phyloP scores from a whole-genome alignment of 306 rosid species.

The Lathyrus oleraceus region DNA sequence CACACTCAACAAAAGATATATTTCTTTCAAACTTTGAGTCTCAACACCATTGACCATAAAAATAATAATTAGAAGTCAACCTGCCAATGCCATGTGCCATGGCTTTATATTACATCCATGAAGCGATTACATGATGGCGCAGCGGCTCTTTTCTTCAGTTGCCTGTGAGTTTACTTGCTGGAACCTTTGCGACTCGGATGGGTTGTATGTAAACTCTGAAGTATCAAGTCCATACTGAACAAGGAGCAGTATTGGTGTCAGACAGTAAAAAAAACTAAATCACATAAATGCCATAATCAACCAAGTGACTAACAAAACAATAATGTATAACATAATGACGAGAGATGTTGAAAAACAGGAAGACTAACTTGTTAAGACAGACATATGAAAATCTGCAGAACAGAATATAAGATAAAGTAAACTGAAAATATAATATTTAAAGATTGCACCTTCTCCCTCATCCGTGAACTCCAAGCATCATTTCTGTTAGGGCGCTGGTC shows the following conservation, averaged over 20 bases:
- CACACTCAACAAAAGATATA: conserved; percentile 44
- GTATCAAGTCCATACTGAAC: conserved; percentile 96
- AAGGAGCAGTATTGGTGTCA: conserved; percentile 18
- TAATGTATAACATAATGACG: conserved; percentile 4
- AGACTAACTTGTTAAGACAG: conserved; percentile 19
- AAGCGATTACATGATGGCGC: conserved; percentile 74
- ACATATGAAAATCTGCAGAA: conserved; percentile 9
- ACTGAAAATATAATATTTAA: background rate
- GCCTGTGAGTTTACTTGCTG: conserved; percentile 78
- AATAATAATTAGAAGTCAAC: conserved; percentile 31
- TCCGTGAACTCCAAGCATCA: conserved; percentile 98
- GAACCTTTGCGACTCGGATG: conserved; percentile 74
- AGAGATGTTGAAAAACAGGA: conserved; percentile 9
- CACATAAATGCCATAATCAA: conserved; percentile 29
- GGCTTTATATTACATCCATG: conserved; percentile 31
- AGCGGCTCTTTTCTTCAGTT: conserved; percentile 85
- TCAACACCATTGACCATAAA: conserved; percentile 26
- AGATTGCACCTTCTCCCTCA: conserved; percentile 90
- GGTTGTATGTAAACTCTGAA: conserved; percentile 90
- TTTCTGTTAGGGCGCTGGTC: conserved; percentile 88
- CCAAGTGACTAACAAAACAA: background rate
- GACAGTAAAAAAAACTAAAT: background rate
- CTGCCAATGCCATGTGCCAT: background rate
- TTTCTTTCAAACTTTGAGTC: conserved; percentile 31
- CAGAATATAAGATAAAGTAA: conserved; percentile 9